These are phyloP conservation scores for Phytopythium aichiense DNA, from an alignment of 352 stramenopile species.

Conservation along the genomic window DNA sequence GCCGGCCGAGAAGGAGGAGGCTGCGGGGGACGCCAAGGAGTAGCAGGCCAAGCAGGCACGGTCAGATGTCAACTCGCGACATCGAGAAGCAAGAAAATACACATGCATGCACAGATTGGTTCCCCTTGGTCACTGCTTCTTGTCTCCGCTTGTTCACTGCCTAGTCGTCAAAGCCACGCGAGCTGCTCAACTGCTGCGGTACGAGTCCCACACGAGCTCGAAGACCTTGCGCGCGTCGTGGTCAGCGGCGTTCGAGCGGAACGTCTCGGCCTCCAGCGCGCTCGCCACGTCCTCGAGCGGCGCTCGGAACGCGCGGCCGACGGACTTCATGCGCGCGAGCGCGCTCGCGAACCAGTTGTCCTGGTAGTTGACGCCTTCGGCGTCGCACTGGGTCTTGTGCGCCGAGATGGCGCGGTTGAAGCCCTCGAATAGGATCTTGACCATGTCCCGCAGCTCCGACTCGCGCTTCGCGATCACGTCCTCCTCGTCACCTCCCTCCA, in stretches of 20 bases:
- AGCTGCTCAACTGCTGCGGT: slow-evolving; percentile 36
- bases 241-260: slow-evolving; percentile 46
- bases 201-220: slow-evolving; percentile 63
- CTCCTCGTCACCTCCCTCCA: slow-evolving; percentile 28
- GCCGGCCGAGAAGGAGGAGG: slow-evolving; percentile 2
- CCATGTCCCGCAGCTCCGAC: slow-evolving; percentile 45
- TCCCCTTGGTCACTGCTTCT: not conserved
- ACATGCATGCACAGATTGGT: not conserved
- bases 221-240: slow-evolving; percentile 75
- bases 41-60: not conserved
- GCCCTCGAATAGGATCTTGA: slow-evolving; percentile 55
- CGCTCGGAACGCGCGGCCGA: slow-evolving; percentile 57
- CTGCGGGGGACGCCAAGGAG: not conserved
- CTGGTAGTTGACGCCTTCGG: slow-evolving; percentile 61
- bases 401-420: slow-evolving; percentile 71
- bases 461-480: slow-evolving; percentile 32
- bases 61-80: not conserved
- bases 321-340: slow-evolving; percentile 62
- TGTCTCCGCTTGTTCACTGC: not conserved
- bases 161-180: not conserved
- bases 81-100: not conserved
- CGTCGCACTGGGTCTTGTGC: slow-evolving; percentile 74
- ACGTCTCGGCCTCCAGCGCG: slow-evolving; percentile 50
- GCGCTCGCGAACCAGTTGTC: slow-evolving; percentile 83
- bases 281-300: slow-evolving; percentile 47